Evolutionary conservation across 257 asterid species (phyloP).

Genomic region (Forsythia viridissima): DNA sequence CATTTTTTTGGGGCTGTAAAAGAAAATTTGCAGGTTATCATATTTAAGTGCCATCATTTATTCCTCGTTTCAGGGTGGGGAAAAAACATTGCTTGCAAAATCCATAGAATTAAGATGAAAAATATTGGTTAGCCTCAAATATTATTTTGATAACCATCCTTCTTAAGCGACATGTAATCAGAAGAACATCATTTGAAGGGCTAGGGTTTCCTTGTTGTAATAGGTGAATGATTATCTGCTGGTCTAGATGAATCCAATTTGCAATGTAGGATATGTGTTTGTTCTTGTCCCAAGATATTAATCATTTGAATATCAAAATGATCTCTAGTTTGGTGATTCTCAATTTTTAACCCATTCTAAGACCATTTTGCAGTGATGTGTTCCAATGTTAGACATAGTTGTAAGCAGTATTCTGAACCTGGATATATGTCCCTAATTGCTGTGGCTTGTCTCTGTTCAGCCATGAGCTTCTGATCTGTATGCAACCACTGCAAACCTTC

Average conservation of each 20-base stretch:
- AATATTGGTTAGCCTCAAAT: background rate
- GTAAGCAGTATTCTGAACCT: background rate
- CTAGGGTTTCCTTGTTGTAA: background rate
- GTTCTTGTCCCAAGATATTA: background rate
- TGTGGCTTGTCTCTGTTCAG: background rate
- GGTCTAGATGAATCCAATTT: background rate
- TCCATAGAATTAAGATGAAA: background rate
- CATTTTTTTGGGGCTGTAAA: background rate
- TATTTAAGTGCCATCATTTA: background rate
- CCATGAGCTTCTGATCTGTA: background rate
- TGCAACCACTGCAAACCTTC: background rate
- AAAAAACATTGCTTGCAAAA: background rate
- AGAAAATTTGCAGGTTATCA: background rate
- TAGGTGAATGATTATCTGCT: background rate
- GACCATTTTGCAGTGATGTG: background rate
- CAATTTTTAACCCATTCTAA: background rate
- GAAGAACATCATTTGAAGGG: background rate
- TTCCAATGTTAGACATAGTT: background rate
- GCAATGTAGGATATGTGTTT: background rate
- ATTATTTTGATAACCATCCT: background rate
- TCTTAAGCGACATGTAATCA: background rate
- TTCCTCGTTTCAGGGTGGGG: background rate
- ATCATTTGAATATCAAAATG: background rate
- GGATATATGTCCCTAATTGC: background rate
- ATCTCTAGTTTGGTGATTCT: background rate